These are phyloP conservation scores for Lojkania enalia DNA, from an alignment of 2,329 filamentous ascomycete genomes.

Conservation along the genomic window DNA sequence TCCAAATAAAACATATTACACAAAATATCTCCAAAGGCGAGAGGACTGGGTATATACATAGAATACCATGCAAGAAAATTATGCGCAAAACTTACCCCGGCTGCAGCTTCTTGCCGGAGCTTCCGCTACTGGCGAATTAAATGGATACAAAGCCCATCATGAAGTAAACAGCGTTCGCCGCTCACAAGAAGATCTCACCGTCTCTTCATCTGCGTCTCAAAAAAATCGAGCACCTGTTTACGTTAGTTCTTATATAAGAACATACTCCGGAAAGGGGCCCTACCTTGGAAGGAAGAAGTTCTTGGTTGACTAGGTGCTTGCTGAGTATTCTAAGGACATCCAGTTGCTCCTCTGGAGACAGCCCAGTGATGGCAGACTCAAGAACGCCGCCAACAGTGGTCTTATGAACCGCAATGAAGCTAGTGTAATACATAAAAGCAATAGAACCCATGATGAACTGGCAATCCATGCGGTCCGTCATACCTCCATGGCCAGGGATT, in stretches of 20 bases:
- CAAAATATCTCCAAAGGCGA: slow-evolving; percentile 2
- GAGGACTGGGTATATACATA: slow-evolving; percentile 17
- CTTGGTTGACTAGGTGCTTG: slow-evolving; percentile 68
- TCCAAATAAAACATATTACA: slow-evolving; percentile 3
- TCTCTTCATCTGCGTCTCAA: no score
- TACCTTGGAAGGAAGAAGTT: slow-evolving; percentile 59
- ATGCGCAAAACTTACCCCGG: neutral
- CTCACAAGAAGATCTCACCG: no score
- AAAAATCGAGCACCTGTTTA: no score
- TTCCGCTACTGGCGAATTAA: no score
- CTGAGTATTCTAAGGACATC: slow-evolving; percentile 68
- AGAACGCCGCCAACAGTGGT: slow-evolving; percentile 83
- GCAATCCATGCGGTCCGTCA: slow-evolving; percentile 96
- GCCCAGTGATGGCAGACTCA: slow-evolving; percentile 87
- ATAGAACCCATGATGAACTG: slow-evolving; percentile 99
- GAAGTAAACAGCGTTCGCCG: no score
- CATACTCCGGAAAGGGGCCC: no score
- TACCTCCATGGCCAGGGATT: slow-evolving; percentile 91
- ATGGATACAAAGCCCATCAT: no score
- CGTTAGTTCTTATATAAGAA: no score
- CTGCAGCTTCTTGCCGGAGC: neutral
- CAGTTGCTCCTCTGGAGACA: slow-evolving; percentile 84
- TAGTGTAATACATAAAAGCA: slow-evolving; percentile 97
- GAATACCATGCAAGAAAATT: no score
- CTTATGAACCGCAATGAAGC: slow-evolving; percentile 90